Percentiles rank a stretch among this genome's conserved stretches.
Evolutionary conservation across 441 rosid genomes (phyloP).

Genomic region (Flueggea neowawraea): DNA sequence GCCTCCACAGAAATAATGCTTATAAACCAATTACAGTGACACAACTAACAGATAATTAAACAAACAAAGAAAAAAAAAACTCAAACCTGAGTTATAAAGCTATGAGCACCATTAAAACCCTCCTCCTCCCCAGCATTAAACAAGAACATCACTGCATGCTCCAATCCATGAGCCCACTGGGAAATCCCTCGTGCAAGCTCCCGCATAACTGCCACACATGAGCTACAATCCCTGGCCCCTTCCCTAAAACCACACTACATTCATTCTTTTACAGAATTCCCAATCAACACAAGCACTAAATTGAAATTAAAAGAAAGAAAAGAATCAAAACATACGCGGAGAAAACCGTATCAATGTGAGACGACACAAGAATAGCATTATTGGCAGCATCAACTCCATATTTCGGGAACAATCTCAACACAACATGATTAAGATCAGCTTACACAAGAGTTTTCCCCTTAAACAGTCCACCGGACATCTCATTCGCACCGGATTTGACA

Average conservation of each 20-base stretch:
- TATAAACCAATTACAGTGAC: neutral
- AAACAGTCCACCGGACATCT: slow-evolving; percentile 61
- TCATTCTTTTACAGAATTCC: slow-evolving; percentile 6
- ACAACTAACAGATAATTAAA: neutral
- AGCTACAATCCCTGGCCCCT: slow-evolving; percentile 98
- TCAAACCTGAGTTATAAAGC: slow-evolving; percentile 93
- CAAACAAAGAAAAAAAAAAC: slow-evolving; percentile 4
- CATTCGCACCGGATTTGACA: slow-evolving; percentile 60
- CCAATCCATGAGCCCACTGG: slow-evolving; percentile 95
- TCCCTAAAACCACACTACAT: slow-evolving; percentile 45
- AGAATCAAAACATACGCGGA: slow-evolving; percentile 61
- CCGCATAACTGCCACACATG: slow-evolving; percentile 95
- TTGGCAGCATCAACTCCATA: slow-evolving; percentile 71
- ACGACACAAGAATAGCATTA: slow-evolving; percentile 80
- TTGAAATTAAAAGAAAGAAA: slow-evolving; percentile 6
- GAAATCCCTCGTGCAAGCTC: slow-evolving; percentile 94
- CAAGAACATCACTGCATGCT: slow-evolving; percentile 79
- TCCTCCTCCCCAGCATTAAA: slow-evolving; percentile 97
- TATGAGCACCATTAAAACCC: slow-evolving; percentile 97
- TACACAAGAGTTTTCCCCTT: slow-evolving; percentile 79
- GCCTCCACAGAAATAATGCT: neutral
- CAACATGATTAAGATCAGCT: slow-evolving; percentile 72
- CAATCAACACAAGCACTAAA: slow-evolving; percentile 3
- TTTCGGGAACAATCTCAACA: slow-evolving; percentile 80
- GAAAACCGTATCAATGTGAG: slow-evolving; percentile 94